Evolutionary conservation across 352 stramenopile genomes (phyloP), one percentile per base, ranked within the genome.

Genomic region (Phytopythium ostracodes): DNA sequence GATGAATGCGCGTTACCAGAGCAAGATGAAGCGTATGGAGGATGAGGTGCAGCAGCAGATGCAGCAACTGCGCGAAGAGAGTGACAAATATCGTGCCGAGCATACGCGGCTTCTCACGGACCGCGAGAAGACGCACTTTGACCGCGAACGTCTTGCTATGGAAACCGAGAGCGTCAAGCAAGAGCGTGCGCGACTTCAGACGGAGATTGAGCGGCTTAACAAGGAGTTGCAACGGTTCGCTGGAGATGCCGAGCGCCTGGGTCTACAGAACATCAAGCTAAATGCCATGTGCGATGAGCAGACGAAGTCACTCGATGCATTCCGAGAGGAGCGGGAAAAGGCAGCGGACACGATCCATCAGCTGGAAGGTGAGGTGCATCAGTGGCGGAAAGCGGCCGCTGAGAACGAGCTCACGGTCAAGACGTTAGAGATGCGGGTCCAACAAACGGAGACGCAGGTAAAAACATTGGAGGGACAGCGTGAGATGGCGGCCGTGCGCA

Each of bases 11-110:
- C 72, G 73, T 15, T 81, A 73, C 33, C 72, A 87, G 64, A 53
- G 57, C 14, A 81, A 87, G 55, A 47, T 80, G 17, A 83, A 86
- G 65, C 58, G 66, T 7, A 86, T 88, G 73, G 81, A 90, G n/a
- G 76, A 84, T 29, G 72, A 88, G 52, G 72, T 88, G 64, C 68
- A 82, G 27, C 51, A 65, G 15, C 71, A 85, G 49, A 64, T 88
- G 49, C 63, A 87, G 35, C 70, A 81, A 62, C 51, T 87, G 12
- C 68, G 81, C 24, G 63, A 75, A 11, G 77, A 91, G 51, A 77
- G 71, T 42, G 77, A 88, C 24, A 88, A 76, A 60, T 84, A 86
- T 20, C 77, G 77, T 1, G 58, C 63, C 0, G 79, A 91, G 54
- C 73, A 77, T 50, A 78, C 72, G 46, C 68, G 73, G 17, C 59